Percentiles rank a stretch among this genome's conserved stretches.
Conservation (phyloP, 2,329 filamentous ascomycete species). For the Microdochium trichocladiopsis region DNA sequence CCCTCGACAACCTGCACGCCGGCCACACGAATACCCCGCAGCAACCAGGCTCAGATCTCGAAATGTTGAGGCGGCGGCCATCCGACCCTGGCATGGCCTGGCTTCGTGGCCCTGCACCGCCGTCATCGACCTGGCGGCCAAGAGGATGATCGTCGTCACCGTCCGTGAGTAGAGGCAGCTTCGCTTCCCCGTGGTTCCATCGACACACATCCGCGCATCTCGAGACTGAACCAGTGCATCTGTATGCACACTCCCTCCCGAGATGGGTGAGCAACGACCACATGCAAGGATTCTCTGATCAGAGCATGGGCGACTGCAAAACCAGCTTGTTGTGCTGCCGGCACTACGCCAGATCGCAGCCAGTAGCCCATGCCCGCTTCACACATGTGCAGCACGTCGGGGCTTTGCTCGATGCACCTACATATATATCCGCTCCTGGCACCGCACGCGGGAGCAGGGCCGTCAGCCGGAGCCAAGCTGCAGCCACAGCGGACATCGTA, state of each 20-base stretch:
- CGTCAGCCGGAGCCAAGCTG: background rate
- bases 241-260: background rate
- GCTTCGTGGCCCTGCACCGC: background rate
- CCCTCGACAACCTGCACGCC: background rate
- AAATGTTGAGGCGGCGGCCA: background rate
- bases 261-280: background rate
- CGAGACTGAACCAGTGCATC: too few relatives aligned
- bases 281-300: background rate
- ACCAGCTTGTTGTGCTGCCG: background rate
- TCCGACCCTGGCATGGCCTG: background rate
- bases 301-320: background rate
- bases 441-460: background rate
- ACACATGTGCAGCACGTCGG: background rate
- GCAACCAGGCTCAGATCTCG: background rate
- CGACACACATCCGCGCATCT: too few relatives aligned
- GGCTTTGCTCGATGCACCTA: background rate
- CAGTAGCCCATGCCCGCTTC: background rate
- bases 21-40: background rate
- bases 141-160: background rate
- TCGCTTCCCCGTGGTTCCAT: too few relatives aligned
- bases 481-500: background rate
- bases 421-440: background rate
- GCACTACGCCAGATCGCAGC: background rate
- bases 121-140: background rate
- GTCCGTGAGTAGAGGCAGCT: too few relatives aligned